A percentile compares a stretch with the other conserved stretches of the same genome.
phyloP scores from a whole-genome alignment of 306 rosid genomes.

The Begonia peltatifolia region DNA sequence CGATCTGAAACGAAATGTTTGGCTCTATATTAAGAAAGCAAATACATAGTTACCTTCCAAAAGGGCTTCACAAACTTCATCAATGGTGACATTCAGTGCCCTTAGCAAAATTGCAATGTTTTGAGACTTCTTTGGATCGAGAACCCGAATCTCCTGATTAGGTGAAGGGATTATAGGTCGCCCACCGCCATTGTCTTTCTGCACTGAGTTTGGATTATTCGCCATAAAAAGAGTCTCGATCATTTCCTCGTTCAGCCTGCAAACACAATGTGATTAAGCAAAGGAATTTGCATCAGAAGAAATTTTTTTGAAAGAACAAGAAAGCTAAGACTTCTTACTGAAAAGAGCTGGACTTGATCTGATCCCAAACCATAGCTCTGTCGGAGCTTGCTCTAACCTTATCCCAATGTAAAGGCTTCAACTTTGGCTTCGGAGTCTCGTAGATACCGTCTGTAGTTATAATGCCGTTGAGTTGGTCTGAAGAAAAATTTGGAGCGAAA shows the following conservation, averaged over 20 bases:
- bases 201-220: slow-evolving; percentile 31
- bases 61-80: slow-evolving; percentile 90
- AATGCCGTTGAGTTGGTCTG: slow-evolving; percentile 10
- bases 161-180: slow-evolving; percentile 24
- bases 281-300: neutral
- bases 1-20: no score
- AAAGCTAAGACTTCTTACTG: slow-evolving; percentile 33
- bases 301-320: neutral
- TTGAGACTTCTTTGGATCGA: slow-evolving; percentile 94
- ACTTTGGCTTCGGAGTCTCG: slow-evolving; percentile 43
- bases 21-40: no score
- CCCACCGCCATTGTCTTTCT: slow-evolving; percentile 32
- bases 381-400: slow-evolving; percentile 76
- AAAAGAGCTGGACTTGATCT: slow-evolving; percentile 65
- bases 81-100: slow-evolving; percentile 79
- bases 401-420: slow-evolving; percentile 91
- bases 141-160: slow-evolving; percentile 51
- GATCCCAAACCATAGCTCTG: slow-evolving; percentile 90
- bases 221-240: slow-evolving; percentile 72
- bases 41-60: slow-evolving; percentile 43
- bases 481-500: slow-evolving; percentile 8
- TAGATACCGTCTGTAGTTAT: slow-evolving; percentile 13
- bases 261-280: slow-evolving; percentile 6
- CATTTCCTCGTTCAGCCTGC: slow-evolving; percentile 92
- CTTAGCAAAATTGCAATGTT: slow-evolving; percentile 77